Conservation (phyloP, 208 protist genomes). For the Strigomonas galati region DNA sequence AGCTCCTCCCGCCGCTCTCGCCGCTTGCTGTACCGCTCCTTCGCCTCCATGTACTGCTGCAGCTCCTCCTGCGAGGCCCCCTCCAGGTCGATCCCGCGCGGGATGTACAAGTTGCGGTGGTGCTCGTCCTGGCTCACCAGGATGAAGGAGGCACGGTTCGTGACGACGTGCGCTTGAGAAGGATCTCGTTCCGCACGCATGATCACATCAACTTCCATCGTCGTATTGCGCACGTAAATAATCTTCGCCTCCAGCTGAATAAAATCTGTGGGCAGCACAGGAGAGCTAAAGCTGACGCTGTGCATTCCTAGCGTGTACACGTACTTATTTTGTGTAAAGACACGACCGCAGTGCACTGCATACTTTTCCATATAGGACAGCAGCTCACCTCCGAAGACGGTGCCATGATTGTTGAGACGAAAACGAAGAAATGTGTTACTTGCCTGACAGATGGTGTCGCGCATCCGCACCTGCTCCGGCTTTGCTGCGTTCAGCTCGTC, state of each 20-base stretch:
- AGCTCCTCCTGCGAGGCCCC: constrained; percentile 60
- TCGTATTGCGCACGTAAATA: constrained; percentile 85
- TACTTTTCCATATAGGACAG: constrained; percentile 90
- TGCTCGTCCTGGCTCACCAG: constrained; percentile 79
- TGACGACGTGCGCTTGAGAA: constrained; percentile 35
- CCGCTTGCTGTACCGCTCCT: constrained; percentile 30
- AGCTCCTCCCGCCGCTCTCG: not conserved
- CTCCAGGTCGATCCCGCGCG: constrained; percentile 59
- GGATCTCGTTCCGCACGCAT: constrained; percentile 55
- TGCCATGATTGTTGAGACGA: constrained; percentile 88
- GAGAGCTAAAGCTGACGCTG: constrained; percentile 75
- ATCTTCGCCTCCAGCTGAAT: constrained; percentile 79
- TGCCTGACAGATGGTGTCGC: constrained; percentile 40
- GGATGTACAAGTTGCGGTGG: constrained; percentile 57
- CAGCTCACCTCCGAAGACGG: constrained; percentile 88
- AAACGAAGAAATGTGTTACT: constrained; percentile 82
- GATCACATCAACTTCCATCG: constrained; percentile 85
- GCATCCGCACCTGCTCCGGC: constrained; percentile 49
- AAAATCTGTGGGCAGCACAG: constrained; percentile 79
- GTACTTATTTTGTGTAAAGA: constrained; percentile 82
- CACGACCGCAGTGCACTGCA: constrained; percentile 77
- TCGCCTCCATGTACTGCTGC: constrained; percentile 55
- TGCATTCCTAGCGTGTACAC: constrained; percentile 84
- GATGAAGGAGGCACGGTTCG: constrained; percentile 81
- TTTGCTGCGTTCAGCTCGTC: constrained; percentile 59